Evolutionary conservation across 257 asterid species (phyloP), one percentile per base, ranked within the genome.

Genomic region (Mentha longifolia): DNA sequence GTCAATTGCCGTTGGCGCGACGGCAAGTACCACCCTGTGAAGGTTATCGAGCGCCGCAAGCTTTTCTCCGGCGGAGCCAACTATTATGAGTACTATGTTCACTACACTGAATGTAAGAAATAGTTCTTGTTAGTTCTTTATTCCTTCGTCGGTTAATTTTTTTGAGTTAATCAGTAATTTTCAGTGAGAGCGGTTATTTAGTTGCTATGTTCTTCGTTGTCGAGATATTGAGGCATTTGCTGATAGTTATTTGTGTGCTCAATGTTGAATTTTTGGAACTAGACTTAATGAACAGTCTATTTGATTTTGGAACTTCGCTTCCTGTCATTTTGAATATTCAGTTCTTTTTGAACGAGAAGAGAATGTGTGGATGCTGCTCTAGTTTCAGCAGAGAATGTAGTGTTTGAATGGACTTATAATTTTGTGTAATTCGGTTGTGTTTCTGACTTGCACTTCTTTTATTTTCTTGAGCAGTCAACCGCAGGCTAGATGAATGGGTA

Each of bases 1-100:
- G 98, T 93, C 61, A 82, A 89, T 79, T 93, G 98, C 87, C 92
- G 90, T 67, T 93, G 97, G 97, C 83, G 97, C 72, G 98, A 89
- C 73, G 83, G 89, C 5, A 89, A 91, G 76, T 87, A 80, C 67
- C 97, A 89, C 63, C 96, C 98, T 2, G 97, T 91, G 46, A 93
- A 91, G 85, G 96, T 93, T 75, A 93, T 93, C 76, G 97, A 93
- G 81, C 95, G 97, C 63, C 91, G 98, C 33, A 89, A 86, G 81
- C 78, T 93, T 57, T 78, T 80, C 0, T 50, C 68, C 25, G 70
- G 64, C 9, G 97, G 91, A 56, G 47, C 83, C 41, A 86, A 74
- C 68, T 90, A 89, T 74, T 93, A 93, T 71, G 97, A 93, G 78
- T 93, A 93, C 85, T 93, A 93, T 74, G 98, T 93, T 31, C 97